Evolutionary conservation across 2,329 filamentous ascomycete genomes (phyloP), one percentile per base, ranked within the genome.

Genomic region (Pestalotiopsis fici): DNA sequence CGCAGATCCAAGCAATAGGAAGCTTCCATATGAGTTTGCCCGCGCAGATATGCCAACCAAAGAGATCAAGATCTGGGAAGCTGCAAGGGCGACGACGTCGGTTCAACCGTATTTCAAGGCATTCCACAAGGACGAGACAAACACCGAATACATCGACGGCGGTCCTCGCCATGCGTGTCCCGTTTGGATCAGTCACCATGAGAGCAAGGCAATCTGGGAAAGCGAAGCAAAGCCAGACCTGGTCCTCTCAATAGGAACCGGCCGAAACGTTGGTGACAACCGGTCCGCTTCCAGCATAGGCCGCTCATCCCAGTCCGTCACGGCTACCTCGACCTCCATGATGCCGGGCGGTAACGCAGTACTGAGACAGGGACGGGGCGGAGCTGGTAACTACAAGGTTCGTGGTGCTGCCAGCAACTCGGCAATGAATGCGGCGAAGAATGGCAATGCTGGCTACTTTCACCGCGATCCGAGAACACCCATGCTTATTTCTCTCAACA

Each of bases 51-150:
- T 70, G 6, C 75, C 75, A 12, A 65, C 67, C 15, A 75, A 72
- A 50, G 76, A 78, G 59, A 74, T 77, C 57, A 69, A 70, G 9
- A 74, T 71, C 11, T 78, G 76, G 75, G 76, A 78, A 74, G 76
- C 73, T 27, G 75, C 76, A 23, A 74, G 75, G 55, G 74, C 75
- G 23, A 76, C 76, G n/a, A 71, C 74, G 1, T 75, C 76, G 1
- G 76, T 74, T 0, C 66, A 71, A 1, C 76, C 76, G n/a, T 73
- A 74, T 39, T 78, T 78, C 67, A 75, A 76, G 18, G 67, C 75
- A 2, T 77, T 73, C 69, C 70, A 69, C 23, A 77, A 78, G 55
- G 12, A 65, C 3, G 75, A 76, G 60, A 76, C 74, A 0, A 67
- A 66, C 5, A 60, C 68, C 3, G 70, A 74, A 54, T 77, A 76